phyloP scores from a whole-genome alignment of 148 eudicot species.

The Arbutus unedo region DNA sequence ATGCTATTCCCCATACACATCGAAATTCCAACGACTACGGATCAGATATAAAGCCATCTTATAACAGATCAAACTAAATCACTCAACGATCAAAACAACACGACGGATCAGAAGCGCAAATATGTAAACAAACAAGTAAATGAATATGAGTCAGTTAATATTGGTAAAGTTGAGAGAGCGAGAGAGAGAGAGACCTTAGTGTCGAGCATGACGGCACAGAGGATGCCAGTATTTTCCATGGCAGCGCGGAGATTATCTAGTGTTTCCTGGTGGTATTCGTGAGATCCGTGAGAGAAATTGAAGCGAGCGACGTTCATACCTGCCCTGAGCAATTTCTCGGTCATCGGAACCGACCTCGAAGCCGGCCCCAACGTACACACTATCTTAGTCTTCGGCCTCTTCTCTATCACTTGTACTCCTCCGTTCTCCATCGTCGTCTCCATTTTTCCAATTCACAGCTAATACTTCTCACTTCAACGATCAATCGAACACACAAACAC shows the following conservation, averaged over 20 bases:
- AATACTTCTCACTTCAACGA: not conserved
- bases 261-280: slow-evolving; percentile 51
- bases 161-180: not conserved
- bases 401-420: not conserved
- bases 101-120: not conserved
- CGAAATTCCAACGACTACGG: not conserved
- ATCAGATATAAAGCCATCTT: not conserved
- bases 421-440: slow-evolving; percentile 5
- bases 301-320: slow-evolving; percentile 57
- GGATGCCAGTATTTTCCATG: slow-evolving; percentile 47
- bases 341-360: slow-evolving; percentile 41
- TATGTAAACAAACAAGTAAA: not conserved
- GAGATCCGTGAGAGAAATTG: slow-evolving; percentile 52
- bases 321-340: slow-evolving; percentile 40
- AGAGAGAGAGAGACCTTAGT: slow-evolving; percentile 21
- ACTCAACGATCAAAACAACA: not conserved
- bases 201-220: slow-evolving; percentile 54
- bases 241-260: slow-evolving; percentile 42
- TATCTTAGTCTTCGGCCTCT: slow-evolving; percentile 48
- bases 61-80: not conserved
- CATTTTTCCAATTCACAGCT: not conserved
- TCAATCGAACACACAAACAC: not conserved
- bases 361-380: slow-evolving; percentile 55
- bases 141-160: not conserved
- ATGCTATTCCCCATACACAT: not conserved